A percentile compares a stretch with the other conserved stretches of the same genome.
Evolutionary conservation across 2,329 filamentous ascomycete species (phyloP).

Genomic region (Epichloe festucae): DNA sequence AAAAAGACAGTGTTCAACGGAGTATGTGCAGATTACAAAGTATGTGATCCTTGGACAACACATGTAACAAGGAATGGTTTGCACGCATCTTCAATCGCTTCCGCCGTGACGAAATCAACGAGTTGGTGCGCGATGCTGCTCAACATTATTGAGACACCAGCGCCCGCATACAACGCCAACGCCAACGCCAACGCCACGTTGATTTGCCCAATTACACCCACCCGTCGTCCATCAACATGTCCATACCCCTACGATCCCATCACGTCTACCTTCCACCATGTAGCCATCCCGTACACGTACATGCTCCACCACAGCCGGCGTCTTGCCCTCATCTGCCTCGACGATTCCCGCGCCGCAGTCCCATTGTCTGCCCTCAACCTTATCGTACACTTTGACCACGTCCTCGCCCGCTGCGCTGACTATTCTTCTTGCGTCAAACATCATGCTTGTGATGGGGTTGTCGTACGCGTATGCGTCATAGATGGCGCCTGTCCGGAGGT

Average conservation of each 20-base stretch:
- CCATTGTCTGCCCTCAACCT: constrained; percentile 91
- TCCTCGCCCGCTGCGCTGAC: constrained; percentile 82
- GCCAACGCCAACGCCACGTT: too few relatives aligned
- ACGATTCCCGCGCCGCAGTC: constrained; percentile 78
- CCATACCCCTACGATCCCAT: constrained; percentile 87
- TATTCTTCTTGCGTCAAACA: constrained; percentile 86
- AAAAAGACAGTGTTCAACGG: too few relatives aligned
- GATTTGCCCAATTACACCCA: background rate
- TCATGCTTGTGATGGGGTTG: constrained; percentile 83
- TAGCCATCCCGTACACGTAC: constrained; percentile 92
- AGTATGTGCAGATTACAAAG: too few relatives aligned
- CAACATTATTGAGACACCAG: too few relatives aligned
- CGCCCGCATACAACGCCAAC: too few relatives aligned
- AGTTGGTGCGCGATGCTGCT: too few relatives aligned
- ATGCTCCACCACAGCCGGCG: constrained; percentile 60
- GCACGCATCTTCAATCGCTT: too few relatives aligned
- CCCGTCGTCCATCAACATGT: constrained; percentile 39
- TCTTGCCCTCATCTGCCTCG: constrained; percentile 52
- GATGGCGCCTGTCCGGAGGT: constrained; percentile 89
- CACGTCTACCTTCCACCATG: constrained; percentile 75
- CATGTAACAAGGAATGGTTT: too few relatives aligned
- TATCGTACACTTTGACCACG: constrained; percentile 96
- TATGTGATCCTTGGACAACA: too few relatives aligned
- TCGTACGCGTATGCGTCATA: constrained; percentile 95
- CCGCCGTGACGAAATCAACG: too few relatives aligned